Base-by-base conservation (phyloP, 2,329 filamentous ascomycete genomes). In the Blumeria hordei region DNA sequence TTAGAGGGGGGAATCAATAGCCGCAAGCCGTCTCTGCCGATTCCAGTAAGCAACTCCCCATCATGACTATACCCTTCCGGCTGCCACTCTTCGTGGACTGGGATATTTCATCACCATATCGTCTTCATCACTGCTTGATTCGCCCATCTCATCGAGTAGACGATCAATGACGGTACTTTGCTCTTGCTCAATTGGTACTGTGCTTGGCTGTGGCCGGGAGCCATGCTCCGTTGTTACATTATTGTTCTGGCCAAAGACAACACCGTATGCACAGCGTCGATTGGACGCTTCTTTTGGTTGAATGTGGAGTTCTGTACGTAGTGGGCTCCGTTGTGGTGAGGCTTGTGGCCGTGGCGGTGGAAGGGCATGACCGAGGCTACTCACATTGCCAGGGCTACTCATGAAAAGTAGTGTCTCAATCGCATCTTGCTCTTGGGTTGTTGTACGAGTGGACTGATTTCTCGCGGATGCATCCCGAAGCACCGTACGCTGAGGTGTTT, bases 331-430 rank as follows among this genome's bases (percentile, higher is more conserved):
- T 54, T 62, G 64, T 3, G 64, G 62, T 32, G 62, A 64, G 6
- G 18, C 56, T 54, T 62, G 62, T 21, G 53, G 60, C 41, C 59
- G 56, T n/a, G 69, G 67, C 11, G 66, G 61, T 3, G 75, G 71
- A 56, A 78, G 78, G 9, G 67, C 64, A 57, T 76, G 75, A 58
- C 77, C 77, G 61, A 81, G 67, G 44, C 75, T 72, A 47, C 81
- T 82, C 8, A 52, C 33, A 65, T 85, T 84, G 14, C 81, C 81
- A 0, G 83, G 83, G 58, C 81, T 85, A 62, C 84, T 87, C 78
- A 92, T 83, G 63, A 88, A 88, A 32, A 90, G 71, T 28, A 92
- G 68, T 0, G 83, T 83, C 64, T 88, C 85, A 50, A 90, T 79
- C 6, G 85, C 85, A 62, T 90, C 85, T 63, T 88, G 83, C 64